Evolutionary conservation across 1,139 yeast genomes (phyloP), one percentile per base, ranked within the genome.

Genomic region (Taphrina flavorubra): DNA sequence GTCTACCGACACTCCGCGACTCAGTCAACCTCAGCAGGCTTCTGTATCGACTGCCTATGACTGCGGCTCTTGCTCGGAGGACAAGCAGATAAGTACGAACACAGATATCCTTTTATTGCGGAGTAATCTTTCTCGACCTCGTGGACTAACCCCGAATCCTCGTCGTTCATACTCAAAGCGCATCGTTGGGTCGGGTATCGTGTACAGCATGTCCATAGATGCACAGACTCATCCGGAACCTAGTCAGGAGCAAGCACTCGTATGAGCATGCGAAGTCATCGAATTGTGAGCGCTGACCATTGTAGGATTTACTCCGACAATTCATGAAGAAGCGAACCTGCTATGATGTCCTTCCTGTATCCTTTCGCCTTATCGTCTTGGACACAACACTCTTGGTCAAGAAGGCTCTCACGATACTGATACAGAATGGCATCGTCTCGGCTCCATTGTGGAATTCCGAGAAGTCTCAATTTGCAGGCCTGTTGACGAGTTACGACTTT

Each of bases 401-500:
- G 79, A 91, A 94, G 76, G 90, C 97, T 10, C 83, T 95, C 76
- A 92, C 92, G 72, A 92, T 95, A 53, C 81, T 95, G 72, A 82
- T 94, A 68, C 99, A 95, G 77, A 95, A 95, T 78, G 90, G 75
- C 69, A 91, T 95, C 75, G 97, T 95, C 42, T 88, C 96, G 63
- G 99, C 99, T 1, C 99, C 99, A 2, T 82, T 95, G 71, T 95
- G 99, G 99, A 90, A 94, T 78, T 89, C 92, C 70, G 86, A 88
- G 76, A 88, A 90, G 6, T 89, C 96, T 25, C 83, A 90, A 74
- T 95, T 94, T 80, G 98, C 98, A 1, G 99, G 99, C 3, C 83
- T 95, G 72, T 82, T 95, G 76, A 94, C 98, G 2, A 88, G 96
- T 40, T 86, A 90, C 57, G 99, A 95, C 80, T 95, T 92, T 78